Conservation (phyloP, 441 rosid species). For the Rhodomyrtus psidioides region DNA sequence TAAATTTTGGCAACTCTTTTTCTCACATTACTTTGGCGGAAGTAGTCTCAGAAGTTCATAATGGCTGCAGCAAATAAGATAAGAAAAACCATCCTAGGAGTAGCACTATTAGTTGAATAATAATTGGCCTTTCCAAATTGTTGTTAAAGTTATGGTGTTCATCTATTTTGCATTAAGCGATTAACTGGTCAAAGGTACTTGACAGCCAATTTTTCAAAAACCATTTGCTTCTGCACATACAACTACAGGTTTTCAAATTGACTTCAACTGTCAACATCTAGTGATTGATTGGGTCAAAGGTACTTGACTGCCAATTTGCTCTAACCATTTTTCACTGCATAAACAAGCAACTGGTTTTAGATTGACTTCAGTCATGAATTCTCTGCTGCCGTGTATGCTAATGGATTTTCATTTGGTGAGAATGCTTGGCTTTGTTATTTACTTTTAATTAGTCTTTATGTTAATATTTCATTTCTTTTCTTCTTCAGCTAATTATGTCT, state of each 20-base stretch:
- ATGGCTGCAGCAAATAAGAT: not conserved
- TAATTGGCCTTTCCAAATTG: not conserved
- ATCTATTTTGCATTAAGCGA: not conserved
- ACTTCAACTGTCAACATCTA: not conserved
- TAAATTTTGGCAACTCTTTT: not conserved
- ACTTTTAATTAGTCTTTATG: not conserved
- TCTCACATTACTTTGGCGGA: not conserved
- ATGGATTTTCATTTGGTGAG: not conserved
- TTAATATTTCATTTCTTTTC: not conserved
- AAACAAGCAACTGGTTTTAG: not conserved
- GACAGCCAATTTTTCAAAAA: not conserved
- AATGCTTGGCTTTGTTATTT: not conserved
- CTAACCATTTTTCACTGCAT: not conserved
- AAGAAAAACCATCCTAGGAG: not conserved
- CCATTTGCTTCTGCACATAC: not conserved
- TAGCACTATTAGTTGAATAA: not conserved
- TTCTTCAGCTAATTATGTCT: slow-evolving; percentile 84
- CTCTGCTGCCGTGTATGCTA: not conserved
- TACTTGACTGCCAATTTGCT: not conserved
- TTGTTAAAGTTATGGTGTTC: not conserved
- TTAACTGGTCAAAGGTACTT: not conserved
- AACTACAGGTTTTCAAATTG: not conserved
- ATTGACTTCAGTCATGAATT: not conserved
- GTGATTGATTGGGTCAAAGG: not conserved
- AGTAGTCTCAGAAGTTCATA: not conserved